phyloP scores from a whole-genome alignment of 176 grass and related monocot genomes.

The Canna indica region DNA sequence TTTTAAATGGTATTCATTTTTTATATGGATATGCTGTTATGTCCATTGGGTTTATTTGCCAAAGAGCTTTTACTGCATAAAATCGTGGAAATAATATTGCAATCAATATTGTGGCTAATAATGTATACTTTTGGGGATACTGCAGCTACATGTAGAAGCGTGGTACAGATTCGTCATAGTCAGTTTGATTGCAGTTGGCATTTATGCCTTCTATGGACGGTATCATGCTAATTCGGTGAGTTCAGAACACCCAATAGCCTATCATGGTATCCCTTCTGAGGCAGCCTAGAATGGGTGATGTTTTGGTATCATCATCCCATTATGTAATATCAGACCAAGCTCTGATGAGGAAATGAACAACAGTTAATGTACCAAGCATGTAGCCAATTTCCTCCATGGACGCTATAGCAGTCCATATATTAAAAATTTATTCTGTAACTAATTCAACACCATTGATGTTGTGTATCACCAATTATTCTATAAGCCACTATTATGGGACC shows the following conservation, averaged over 20 bases:
- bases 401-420: too few relatives aligned
- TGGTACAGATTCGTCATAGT: conserved; percentile 91
- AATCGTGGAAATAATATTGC: background rate
- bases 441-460: background rate
- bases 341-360: background rate
- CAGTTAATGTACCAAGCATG: background rate
- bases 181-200: conserved; percentile 41
- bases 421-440: background rate
- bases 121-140: background rate
- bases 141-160: conserved; percentile 93
- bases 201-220: conserved; percentile 83
- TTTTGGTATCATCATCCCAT: background rate
- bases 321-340: background rate
- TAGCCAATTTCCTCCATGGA: background rate
- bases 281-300: conserved; percentile 21
- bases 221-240: conserved; percentile 37
- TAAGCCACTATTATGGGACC: background rate
- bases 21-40: too few relatives aligned
- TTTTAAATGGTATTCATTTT: too few relatives aligned
- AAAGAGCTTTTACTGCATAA: background rate
- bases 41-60: too few relatives aligned
- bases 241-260: conserved; percentile 41
- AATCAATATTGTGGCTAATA: background rate
- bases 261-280: conserved; percentile 58
- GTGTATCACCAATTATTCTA: background rate